Evolutionary conservation across 2,329 filamentous ascomycete genomes (phyloP).

Genomic region (Cordyceps tenuipes): DNA sequence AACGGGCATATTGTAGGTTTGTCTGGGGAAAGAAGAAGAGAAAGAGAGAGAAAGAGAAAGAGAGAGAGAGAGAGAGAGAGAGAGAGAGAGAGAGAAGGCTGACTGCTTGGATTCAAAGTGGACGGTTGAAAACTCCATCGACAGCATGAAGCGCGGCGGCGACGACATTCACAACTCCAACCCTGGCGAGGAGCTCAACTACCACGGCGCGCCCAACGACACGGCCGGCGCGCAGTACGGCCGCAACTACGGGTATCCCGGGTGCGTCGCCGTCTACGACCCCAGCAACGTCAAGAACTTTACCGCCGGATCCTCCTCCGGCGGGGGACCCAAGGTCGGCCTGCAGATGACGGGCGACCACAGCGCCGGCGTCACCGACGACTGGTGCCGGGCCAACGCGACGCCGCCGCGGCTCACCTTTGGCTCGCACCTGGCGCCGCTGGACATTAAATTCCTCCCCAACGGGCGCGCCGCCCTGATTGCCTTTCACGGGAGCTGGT

Average conservation of each 20-base stretch:
- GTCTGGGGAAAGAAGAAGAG: no score
- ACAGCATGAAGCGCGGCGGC: constrained; percentile 46
- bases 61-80: no score
- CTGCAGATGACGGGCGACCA: constrained; percentile 20
- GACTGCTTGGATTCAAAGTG: constrained; percentile 22
- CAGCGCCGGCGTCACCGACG: constrained; percentile 17
- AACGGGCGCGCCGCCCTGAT: constrained; percentile 49
- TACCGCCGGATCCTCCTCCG: constrained; percentile 16
- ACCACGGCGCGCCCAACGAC: constrained; percentile 47
- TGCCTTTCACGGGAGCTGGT: constrained; percentile 55
- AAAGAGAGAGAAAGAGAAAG: no score
- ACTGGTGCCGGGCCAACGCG: constrained; percentile 16
- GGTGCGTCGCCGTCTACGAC: constrained; percentile 53
- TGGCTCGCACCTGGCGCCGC: constrained; percentile 50
- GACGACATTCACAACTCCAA: constrained; percentile 56
- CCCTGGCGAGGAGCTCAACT: constrained; percentile 66
- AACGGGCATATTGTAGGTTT: constrained; percentile 33
- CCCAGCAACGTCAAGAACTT: constrained; percentile 22
- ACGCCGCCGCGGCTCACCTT: constrained; percentile 20
- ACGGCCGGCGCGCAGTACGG: constrained; percentile 19
- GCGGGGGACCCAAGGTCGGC: constrained; percentile 14
- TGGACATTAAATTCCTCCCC: constrained; percentile 55
- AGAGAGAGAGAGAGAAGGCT: not conserved
- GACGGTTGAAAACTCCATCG: constrained; percentile 58
- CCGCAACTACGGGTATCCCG: constrained; percentile 55